phyloP scores from a whole-genome alignment of 2,329 filamentous ascomycete species.

The Akanthomyces lecanii region DNA sequence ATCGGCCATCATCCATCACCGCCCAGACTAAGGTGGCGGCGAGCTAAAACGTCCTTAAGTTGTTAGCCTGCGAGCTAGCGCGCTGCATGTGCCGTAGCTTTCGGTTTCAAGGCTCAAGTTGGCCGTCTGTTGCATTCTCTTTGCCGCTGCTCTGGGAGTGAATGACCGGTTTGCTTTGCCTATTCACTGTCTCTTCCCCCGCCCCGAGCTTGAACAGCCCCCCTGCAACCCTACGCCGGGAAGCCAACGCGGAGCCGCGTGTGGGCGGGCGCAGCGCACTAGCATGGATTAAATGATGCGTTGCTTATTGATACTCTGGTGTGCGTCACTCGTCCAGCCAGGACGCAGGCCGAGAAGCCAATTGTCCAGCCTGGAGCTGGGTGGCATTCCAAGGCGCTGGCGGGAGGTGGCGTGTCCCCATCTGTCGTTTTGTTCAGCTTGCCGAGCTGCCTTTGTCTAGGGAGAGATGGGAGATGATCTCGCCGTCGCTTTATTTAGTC shows the following conservation, averaged over 20 bases:
- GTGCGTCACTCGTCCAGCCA: background rate
- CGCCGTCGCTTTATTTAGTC: background rate
- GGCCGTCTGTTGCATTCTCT: background rate
- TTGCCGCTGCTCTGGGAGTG: no score
- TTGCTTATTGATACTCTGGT: background rate
- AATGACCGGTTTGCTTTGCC: no score
- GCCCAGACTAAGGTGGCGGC: background rate
- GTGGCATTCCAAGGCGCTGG: background rate
- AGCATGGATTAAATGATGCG: constrained; percentile 6
- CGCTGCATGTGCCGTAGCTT: background rate
- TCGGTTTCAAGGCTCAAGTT: background rate
- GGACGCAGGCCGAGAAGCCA: background rate
- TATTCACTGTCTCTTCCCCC: background rate
- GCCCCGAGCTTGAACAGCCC: background rate
- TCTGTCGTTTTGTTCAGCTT: background rate
- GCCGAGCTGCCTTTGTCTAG: background rate
- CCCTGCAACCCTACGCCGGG: constrained; percentile 7
- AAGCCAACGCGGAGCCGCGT: constrained; percentile 10
- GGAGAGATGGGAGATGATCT: background rate
- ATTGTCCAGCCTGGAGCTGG: background rate
- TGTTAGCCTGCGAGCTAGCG: background rate
- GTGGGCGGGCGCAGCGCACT: constrained; percentile 2
- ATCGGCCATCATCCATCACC: background rate
- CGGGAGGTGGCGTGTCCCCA: background rate
- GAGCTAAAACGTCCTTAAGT: constrained; percentile 5